A percentile compares a stretch with the other conserved stretches of the same genome.
These are phyloP conservation scores for Lactifluus subvellereus DNA, from an alignment of 768 basidiomycete genomes.

Conservation along the genomic window DNA sequence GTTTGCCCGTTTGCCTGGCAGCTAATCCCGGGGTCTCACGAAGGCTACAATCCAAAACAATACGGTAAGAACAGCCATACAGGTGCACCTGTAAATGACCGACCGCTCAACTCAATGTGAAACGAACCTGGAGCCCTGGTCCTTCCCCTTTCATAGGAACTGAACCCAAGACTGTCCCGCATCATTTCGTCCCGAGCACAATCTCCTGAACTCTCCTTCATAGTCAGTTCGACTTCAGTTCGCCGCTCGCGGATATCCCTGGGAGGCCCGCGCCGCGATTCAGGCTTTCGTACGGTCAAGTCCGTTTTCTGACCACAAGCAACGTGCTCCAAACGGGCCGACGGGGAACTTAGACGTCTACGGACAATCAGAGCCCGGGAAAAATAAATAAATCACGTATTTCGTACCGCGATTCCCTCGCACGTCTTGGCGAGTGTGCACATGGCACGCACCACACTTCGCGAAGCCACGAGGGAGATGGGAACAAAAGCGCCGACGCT, in stretches of 20 bases:
- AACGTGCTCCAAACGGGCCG: neutral
- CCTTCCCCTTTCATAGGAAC: neutral
- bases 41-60: too few species aligned
- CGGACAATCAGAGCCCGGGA: neutral
- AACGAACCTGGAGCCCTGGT: neutral
- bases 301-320: neutral
- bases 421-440: too few species aligned
- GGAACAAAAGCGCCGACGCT: neutral
- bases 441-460: slow-evolving; percentile 5
- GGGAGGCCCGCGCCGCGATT: neutral
- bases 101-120: neutral
- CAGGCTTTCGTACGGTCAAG: neutral
- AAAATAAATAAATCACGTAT: neutral
- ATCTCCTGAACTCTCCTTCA: neutral
- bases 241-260: neutral
- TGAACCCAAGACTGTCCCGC: neutral
- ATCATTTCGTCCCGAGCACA: neutral
- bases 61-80: too few species aligned
- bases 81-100: too few species aligned
- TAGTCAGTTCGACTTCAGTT: neutral
- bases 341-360: neutral
- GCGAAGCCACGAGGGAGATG: slow-evolving; percentile 1
- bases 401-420: neutral
- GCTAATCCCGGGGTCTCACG: too few species aligned
- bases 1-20: too few species aligned